phyloP scores from a whole-genome alignment of 2,329 filamentous ascomycete genomes.

The Sporothrix curviconia region DNA sequence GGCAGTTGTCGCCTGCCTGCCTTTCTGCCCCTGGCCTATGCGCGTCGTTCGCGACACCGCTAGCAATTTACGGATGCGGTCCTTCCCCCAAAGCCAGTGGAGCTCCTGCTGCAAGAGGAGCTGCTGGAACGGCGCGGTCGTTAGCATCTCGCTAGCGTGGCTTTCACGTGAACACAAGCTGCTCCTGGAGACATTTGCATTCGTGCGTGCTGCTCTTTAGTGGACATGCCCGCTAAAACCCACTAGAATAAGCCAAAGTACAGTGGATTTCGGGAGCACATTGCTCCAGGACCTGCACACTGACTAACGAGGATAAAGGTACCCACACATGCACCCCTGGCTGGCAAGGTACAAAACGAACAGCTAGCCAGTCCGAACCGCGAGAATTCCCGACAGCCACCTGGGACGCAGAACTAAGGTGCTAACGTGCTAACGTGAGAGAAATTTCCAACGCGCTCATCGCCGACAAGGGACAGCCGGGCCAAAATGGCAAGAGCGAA shows the following conservation, averaged over 20 bases:
- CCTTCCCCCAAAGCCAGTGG: not conserved
- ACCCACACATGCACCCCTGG: slow-evolving; percentile 8
- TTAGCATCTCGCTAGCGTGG: not conserved
- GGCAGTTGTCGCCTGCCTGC: not conserved
- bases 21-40: slow-evolving; percentile 3
- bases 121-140: too few species aligned
- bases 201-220: not conserved
- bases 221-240: not conserved
- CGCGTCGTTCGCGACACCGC: slow-evolving; percentile 17
- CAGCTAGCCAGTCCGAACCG: slow-evolving; percentile 3
- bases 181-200: too few species aligned
- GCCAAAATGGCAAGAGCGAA: slow-evolving; percentile 5
- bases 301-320: slow-evolving; percentile 6
- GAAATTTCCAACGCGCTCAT: slow-evolving; percentile 20
- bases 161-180: slow-evolving; percentile 9
- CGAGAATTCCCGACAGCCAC: slow-evolving; percentile 18
- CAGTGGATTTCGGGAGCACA: not conserved
- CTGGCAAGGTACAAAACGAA: not conserved
- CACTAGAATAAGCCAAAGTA: not conserved
- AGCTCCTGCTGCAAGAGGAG: slow-evolving; percentile 3
- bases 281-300: too few species aligned
- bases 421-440: slow-evolving; percentile 1
- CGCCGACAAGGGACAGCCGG: slow-evolving; percentile 8
- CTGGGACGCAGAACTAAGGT: too few species aligned
- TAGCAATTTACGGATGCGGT: slow-evolving; percentile 7